These are phyloP conservation scores for Hirschfeldia incana DNA, from an alignment of 345 rosid species.

Conservation along the genomic window DNA sequence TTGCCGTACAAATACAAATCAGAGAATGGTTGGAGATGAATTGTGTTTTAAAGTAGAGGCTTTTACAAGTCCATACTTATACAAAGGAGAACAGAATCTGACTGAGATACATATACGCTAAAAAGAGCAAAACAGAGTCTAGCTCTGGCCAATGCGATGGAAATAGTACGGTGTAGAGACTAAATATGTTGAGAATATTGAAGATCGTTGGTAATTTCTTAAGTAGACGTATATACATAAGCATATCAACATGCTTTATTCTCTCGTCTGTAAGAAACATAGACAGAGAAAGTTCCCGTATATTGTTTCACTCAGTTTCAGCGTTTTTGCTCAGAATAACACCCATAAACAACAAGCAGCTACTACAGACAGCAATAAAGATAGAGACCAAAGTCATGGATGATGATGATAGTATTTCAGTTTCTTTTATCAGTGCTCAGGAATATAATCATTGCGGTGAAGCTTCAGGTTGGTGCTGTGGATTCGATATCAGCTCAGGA, in stretches of 20 bases:
- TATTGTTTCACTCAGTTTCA: background rate
- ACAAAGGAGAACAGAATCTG: background rate
- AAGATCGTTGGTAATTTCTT: background rate
- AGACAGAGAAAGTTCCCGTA: conserved; percentile 15
- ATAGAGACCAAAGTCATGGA: conserved; percentile 23
- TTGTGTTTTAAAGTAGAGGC: background rate
- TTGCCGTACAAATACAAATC: too few relatives aligned
- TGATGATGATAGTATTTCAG: background rate
- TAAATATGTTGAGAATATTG: background rate
- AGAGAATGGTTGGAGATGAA: background rate
- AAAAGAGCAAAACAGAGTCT: background rate
- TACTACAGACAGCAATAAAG: conserved; percentile 14
- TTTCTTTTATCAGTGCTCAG: background rate
- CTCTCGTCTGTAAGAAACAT: conserved; percentile 19
- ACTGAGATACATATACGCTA: background rate
- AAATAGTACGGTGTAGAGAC: background rate
- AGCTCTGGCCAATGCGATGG: background rate
- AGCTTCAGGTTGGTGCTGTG: conserved; percentile 29
- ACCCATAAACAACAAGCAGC: conserved; percentile 27
- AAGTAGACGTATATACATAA: background rate
- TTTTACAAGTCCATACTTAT: background rate
- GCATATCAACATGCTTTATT: conserved; percentile 13
- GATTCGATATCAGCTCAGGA: conserved; percentile 53
- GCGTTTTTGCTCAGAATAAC: conserved; percentile 17
- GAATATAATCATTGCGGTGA: conserved; percentile 10